Evolutionary conservation across 2,329 filamentous ascomycete genomes (phyloP).

Genomic region (Neonectria ditissima): DNA sequence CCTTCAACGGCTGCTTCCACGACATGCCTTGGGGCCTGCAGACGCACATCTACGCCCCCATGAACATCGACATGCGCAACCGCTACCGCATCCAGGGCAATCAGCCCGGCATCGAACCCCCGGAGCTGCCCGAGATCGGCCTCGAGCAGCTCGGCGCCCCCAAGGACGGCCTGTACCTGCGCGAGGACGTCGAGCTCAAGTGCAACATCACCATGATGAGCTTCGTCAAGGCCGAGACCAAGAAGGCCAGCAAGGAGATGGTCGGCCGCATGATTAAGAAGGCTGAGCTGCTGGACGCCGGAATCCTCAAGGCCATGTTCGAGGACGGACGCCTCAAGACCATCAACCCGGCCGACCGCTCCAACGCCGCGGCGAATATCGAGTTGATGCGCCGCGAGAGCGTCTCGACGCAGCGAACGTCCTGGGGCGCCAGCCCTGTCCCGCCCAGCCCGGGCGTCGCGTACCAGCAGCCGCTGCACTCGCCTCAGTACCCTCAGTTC

Average conservation of each 20-base stretch:
- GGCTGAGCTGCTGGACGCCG: slow-evolving; percentile 75
- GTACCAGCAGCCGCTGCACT: slow-evolving; percentile 43
- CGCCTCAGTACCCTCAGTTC: slow-evolving; percentile 35
- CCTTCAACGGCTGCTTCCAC: slow-evolving; percentile 78
- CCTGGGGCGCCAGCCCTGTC: not conserved
- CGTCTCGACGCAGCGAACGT: slow-evolving; percentile 1
- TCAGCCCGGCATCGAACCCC: slow-evolving; percentile 72
- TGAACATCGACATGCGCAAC: slow-evolving; percentile 74
- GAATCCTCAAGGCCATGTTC: slow-evolving; percentile 75
- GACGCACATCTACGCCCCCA: slow-evolving; percentile 77
- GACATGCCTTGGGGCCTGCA: slow-evolving; percentile 79
- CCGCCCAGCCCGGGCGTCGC: slow-evolving; percentile 33
- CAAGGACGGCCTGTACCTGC: slow-evolving; percentile 73
- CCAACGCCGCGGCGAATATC: slow-evolving; percentile 44
- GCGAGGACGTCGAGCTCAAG: slow-evolving; percentile 77
- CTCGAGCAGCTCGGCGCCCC: slow-evolving; percentile 69
- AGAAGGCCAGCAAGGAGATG: slow-evolving; percentile 75
- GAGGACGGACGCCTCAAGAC: slow-evolving; percentile 73
- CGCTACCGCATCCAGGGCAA: slow-evolving; percentile 77
- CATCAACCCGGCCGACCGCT: slow-evolving; percentile 64
- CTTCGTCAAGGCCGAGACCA: slow-evolving; percentile 76
- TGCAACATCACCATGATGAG: slow-evolving; percentile 74
- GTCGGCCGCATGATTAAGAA: slow-evolving; percentile 77
- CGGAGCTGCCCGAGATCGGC: slow-evolving; percentile 72
- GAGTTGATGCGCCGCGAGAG: slow-evolving; percentile 55